Conservation (phyloP, 148 eudicot species). For the Euryodendron excelsum region DNA sequence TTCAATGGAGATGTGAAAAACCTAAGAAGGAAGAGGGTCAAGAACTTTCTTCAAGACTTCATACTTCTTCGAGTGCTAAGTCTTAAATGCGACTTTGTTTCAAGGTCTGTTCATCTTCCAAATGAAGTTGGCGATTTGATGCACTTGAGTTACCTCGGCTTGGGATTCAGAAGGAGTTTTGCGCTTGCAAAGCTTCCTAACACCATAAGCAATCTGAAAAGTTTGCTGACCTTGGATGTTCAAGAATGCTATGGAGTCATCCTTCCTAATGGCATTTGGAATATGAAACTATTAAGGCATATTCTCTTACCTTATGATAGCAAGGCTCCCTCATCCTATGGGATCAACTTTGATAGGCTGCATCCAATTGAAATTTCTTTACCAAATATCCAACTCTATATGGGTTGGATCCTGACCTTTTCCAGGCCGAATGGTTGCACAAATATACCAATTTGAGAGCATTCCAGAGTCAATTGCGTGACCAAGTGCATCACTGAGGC, state of each 20-base stretch:
- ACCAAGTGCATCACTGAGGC: neutral
- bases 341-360: neutral
- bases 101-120: neutral
- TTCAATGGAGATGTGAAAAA: neutral
- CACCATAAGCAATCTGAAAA: neutral
- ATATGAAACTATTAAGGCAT: conserved; percentile 4
- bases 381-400: neutral
- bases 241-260: neutral
- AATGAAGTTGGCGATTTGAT: conserved; percentile 1
- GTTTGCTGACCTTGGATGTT: neutral
- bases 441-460: conserved; percentile 1
- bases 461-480: neutral
- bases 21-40: neutral
- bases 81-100: neutral
- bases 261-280: neutral
- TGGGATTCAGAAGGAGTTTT: neutral
- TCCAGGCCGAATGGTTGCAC: neutral
- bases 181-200: neutral
- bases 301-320: neutral
- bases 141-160: neutral
- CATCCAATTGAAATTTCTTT: neutral
- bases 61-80: neutral
- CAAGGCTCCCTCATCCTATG: neutral
- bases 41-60: neutral
- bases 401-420: neutral